Percentiles rank a stretch among this genome's conserved stretches.
Conservation (phyloP, 352 stramenopile species). For the Saprolegnia diclina region DNA sequence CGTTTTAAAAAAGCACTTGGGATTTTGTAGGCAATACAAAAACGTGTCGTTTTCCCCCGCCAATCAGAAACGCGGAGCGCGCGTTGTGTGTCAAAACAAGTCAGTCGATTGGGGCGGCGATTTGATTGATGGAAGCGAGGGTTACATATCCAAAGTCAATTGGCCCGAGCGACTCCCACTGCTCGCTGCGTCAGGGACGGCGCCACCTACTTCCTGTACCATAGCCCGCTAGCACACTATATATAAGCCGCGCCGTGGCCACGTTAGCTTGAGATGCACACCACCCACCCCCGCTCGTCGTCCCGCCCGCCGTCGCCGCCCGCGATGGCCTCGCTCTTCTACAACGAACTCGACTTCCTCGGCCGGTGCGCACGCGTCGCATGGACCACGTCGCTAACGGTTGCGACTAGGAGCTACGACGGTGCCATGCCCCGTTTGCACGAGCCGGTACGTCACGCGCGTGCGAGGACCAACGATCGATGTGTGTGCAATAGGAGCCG, state of each 20-base stretch:
- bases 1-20: neutral
- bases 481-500: constrained; percentile 7
- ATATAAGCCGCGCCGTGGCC: constrained; percentile 3
- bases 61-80: neutral
- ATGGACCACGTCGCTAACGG: neutral
- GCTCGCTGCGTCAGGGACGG: neutral
- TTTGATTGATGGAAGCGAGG: constrained; percentile 20
- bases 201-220: neutral
- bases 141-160: constrained; percentile 22
- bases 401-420: neutral
- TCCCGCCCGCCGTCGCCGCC: neutral
- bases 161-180: neutral
- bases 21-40: neutral
- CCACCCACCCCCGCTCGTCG: too few relatives aligned
- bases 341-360: constrained; percentile 23
- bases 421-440: neutral
- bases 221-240: constrained; percentile 8
- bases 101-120: constrained; percentile 7
- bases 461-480: neutral
- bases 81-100: constrained; percentile 20
- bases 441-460: neutral
- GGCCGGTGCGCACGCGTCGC: constrained; percentile 6
- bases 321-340: constrained; percentile 20
- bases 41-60: neutral
- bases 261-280: neutral